Evolutionary conservation across 2,329 filamentous ascomycete genomes (phyloP).

Genomic region (Monilinia fructigena): DNA sequence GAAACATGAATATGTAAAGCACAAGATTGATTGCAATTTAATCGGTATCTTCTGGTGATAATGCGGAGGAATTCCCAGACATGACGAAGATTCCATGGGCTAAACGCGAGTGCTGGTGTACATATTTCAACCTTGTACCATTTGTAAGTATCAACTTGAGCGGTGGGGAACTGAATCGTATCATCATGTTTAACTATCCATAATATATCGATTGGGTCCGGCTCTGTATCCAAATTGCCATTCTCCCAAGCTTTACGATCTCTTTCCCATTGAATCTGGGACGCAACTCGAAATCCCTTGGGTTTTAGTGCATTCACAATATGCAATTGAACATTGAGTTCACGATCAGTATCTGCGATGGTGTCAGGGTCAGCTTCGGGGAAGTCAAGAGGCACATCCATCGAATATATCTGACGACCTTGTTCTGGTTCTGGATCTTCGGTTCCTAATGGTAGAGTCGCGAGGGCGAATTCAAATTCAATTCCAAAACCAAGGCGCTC

Average conservation of each 20-base stretch:
- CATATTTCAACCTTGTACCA: slow-evolving; percentile 29
- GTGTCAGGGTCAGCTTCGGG: neutral
- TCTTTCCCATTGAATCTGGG: slow-evolving; percentile 11
- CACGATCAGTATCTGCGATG: slow-evolving; percentile 6
- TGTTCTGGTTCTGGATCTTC: slow-evolving; percentile 25
- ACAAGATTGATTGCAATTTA: slow-evolving; percentile 33
- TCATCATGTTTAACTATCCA: slow-evolving; percentile 25
- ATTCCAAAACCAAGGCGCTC: slow-evolving; percentile 31
- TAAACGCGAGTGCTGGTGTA: slow-evolving; percentile 28
- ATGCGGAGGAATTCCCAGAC: slow-evolving; percentile 22
- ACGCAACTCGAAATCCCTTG: slow-evolving; percentile 16
- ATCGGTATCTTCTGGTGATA: slow-evolving; percentile 27
- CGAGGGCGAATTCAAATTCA: slow-evolving; percentile 32
- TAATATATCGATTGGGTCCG: neutral
- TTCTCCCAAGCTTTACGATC: neutral
- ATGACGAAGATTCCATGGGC: slow-evolving; percentile 17
- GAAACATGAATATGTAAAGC: slow-evolving; percentile 41
- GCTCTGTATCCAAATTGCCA: neutral
- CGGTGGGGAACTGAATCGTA: slow-evolving; percentile 7
- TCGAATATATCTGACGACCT: slow-evolving; percentile 16
- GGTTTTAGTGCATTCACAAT: slow-evolving; percentile 7
- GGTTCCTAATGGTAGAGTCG: slow-evolving; percentile 10
- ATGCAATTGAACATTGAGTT: slow-evolving; percentile 17
- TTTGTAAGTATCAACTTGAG: slow-evolving; percentile 8
- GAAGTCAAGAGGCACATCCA: neutral